A percentile compares a stretch with the other conserved stretches of the same genome.
Conservation (phyloP, 148 eudicot species). For the Hydrangea macrophylla region DNA sequence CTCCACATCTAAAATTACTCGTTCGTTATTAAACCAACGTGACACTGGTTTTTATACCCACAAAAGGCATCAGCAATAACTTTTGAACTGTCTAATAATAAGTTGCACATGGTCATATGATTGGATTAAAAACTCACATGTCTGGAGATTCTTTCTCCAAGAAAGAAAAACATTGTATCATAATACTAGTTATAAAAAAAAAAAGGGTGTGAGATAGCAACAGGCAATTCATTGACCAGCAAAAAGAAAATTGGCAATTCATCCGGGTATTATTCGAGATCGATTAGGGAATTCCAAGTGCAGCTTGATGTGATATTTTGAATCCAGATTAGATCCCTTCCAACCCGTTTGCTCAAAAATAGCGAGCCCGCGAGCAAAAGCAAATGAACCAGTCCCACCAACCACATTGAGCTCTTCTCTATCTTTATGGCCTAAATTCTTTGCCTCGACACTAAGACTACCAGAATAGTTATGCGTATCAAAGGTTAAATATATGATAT, state of each 20-base stretch:
- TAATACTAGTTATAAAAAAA: no score
- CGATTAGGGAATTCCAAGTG: slow-evolving; percentile 48
- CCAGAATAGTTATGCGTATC: slow-evolving; percentile 50
- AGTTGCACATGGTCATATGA: no score
- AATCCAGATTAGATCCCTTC: slow-evolving; percentile 12
- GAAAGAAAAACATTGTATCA: no score
- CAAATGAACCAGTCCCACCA: slow-evolving; percentile 91
- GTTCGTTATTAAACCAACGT: no score
- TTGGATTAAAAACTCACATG: no score
- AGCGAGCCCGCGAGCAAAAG: slow-evolving; percentile 69
- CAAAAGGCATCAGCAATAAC: no score
- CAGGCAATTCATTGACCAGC: no score
- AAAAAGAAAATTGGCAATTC: slow-evolving; percentile 9
- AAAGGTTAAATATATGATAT: slow-evolving; percentile 64
- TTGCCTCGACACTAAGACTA: slow-evolving; percentile 63
- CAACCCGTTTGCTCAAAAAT: slow-evolving; percentile 42
- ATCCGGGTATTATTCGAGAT: slow-evolving; percentile 32
- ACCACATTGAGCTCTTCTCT: slow-evolving; percentile 52
- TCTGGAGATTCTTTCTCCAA: no score
- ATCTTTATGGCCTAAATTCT: slow-evolving; percentile 27
- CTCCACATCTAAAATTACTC: no score
- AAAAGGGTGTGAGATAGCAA: no score
- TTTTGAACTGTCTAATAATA: no score
- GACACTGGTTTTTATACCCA: no score
- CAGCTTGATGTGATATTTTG: slow-evolving; percentile 44